These are phyloP conservation scores for Arthromyces matolae DNA, from an alignment of 768 basidiomycete species.

Conservation along the genomic window DNA sequence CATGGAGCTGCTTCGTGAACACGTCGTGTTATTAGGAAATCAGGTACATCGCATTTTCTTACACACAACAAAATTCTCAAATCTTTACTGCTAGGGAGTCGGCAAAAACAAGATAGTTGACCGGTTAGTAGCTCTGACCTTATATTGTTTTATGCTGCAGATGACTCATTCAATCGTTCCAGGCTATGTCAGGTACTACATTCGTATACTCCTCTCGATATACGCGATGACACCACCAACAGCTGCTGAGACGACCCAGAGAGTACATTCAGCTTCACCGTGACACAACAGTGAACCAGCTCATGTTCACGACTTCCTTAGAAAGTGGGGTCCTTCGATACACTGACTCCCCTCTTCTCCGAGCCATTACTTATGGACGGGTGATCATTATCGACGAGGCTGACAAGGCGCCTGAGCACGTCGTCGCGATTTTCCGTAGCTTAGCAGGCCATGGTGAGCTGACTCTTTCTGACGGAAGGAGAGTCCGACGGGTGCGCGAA, in stretches of 20 bases:
- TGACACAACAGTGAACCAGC: conserved; percentile 66
- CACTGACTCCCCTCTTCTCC: conserved; percentile 62
- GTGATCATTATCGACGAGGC: conserved; percentile 71
- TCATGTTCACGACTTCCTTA: conserved; percentile 65
- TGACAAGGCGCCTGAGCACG: conserved; percentile 71
- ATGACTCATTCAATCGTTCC: conserved; percentile 4
- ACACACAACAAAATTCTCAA: neutral
- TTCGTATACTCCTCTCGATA: neutral
- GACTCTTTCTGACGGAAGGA: conserved; percentile 59
- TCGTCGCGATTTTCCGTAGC: conserved; percentile 68
- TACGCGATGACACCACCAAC: neutral
- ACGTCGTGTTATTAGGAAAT: conserved; percentile 64
- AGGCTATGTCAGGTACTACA: conserved; percentile 52
- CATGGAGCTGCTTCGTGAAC: conserved; percentile 56
- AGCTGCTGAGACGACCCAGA: conserved; percentile 58
- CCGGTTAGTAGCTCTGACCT: conserved; percentile 37
- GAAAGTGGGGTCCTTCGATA: conserved; percentile 56
- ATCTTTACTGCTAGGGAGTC: conserved; percentile 41
- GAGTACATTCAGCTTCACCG: conserved; percentile 71
- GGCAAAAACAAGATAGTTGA: conserved; percentile 73
- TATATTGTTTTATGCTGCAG: neutral
- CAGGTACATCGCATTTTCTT: conserved; percentile 39
- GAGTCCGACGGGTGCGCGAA: conserved; percentile 44
- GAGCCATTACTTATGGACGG: conserved; percentile 57
- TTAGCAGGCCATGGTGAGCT: conserved; percentile 64